Base-by-base conservation (phyloP, 305 asterid genomes). In the Ilex paraguariensis region DNA sequence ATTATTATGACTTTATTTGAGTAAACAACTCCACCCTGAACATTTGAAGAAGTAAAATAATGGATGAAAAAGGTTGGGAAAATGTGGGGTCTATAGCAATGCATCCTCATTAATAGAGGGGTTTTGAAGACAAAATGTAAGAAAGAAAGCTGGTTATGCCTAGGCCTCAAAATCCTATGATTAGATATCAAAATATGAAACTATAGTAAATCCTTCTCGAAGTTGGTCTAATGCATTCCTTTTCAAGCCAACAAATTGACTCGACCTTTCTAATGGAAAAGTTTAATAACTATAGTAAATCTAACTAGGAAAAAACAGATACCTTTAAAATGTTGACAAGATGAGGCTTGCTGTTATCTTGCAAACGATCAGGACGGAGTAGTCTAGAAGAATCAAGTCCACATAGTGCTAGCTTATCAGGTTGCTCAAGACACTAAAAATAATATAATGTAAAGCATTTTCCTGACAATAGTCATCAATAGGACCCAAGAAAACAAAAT, bases 21-120 rank as follows among this genome's bases (percentile, higher is more conserved):
- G 82, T 89, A 89, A 56, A 89, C 84, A 78, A 89, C 70, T 71
- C 97, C 97, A 59, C 86, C 97, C 95, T 89, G 91, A 61, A 67
- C 50, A 74, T 31, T 59, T 57, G 59, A 50, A 70, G 42, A 62
- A 70, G 64, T 3, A 3, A 14, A 14, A 52, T 6, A 52, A 52
- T 1, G 56, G n/a, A 52, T 14, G n/a, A 46, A 46, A 13, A 11
- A 46, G 5, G 15, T 10, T 12, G 15, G 52, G 13, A 11, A 21
- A 21, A 21, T 21, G 28, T 21, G 28, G 28, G 28, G 28, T 21
- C 1, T 21, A 21, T 21, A 21, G 28, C 28, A 21, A 21, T 21
- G 28, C 28, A 21, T 21, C 28, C 2, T 1, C 28, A 21, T 21
- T 21, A 21, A 21, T 21, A 21, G 28, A 21, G 28, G 28, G 28